phyloP scores from a whole-genome alignment of 176 grass and related monocot genomes.

The Zoysia japonica region DNA sequence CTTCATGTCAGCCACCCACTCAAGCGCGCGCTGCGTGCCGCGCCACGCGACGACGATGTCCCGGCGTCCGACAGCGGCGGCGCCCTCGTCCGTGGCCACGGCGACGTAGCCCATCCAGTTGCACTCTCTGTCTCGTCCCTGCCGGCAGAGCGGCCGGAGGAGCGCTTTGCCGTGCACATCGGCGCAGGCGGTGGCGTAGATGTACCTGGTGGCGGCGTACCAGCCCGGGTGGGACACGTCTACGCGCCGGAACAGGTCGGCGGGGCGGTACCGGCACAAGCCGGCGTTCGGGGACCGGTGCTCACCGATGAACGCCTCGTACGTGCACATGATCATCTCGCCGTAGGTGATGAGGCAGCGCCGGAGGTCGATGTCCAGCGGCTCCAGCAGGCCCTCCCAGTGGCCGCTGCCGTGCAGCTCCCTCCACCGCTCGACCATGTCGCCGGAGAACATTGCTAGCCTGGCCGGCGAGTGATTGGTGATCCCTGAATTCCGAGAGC shows the following conservation, averaged over 20 bases:
- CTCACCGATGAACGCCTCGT: constrained; percentile 75
- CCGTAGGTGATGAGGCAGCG: constrained; percentile 66
- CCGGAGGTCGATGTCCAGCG: constrained; percentile 63
- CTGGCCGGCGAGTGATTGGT: neutral
- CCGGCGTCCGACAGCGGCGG: constrained; percentile 61
- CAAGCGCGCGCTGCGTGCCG: constrained; percentile 64
- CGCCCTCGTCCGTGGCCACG: constrained; percentile 75
- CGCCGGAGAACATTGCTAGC: constrained; percentile 20
- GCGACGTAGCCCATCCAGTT: constrained; percentile 93
- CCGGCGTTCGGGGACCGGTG: constrained; percentile 60
- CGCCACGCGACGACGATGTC: constrained; percentile 84
- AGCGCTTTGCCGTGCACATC: constrained; percentile 53
- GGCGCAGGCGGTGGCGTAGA: constrained; percentile 76
- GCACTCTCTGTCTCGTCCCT: constrained; percentile 41
- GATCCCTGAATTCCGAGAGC: neutral
- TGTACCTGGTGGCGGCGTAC: constrained; percentile 61
- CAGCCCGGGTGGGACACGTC: constrained; percentile 46
- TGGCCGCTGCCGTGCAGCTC: constrained; percentile 66
- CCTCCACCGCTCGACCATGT: constrained; percentile 58
- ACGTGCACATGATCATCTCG: constrained; percentile 62
- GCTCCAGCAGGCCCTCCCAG: constrained; percentile 67
- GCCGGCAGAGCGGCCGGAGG: constrained; percentile 43
- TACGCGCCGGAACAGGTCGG: constrained; percentile 55
- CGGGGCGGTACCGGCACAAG: constrained; percentile 54
- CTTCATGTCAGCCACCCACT: constrained; percentile 83